These are phyloP conservation scores for Aspergillus sp. DNA, from an alignment of 2,329 filamentous ascomycete genomes.

Conservation along the genomic window DNA sequence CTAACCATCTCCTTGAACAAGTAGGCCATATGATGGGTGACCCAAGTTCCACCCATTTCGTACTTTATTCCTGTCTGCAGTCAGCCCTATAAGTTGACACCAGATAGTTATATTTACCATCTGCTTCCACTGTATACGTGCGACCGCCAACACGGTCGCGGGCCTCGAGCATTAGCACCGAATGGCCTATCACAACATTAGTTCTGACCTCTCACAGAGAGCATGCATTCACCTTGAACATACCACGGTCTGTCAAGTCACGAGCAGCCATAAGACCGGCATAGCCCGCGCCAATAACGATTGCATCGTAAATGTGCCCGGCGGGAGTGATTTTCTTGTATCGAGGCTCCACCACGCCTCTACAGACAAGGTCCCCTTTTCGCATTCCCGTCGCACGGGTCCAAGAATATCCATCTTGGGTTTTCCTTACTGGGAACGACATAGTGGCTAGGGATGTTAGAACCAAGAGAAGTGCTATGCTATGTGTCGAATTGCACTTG, in stretches of 20 bases:
- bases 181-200: background rate
- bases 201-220: background rate
- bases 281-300: slow-evolving; percentile 37
- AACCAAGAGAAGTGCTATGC: too few relatives aligned
- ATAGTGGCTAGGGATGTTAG: background rate
- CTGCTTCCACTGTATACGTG: slow-evolving; percentile 9
- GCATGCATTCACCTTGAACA: background rate
- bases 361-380: slow-evolving; percentile 2
- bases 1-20: slow-evolving; percentile 9
- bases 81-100: background rate
- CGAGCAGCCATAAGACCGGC: slow-evolving; percentile 34
- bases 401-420: slow-evolving; percentile 7
- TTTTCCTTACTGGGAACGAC: background rate
- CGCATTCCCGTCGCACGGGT: background rate
- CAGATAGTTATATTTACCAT: background rate
- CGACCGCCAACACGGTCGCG: slow-evolving; percentile 53
- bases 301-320: slow-evolving; percentile 20
- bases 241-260: slow-evolving; percentile 25
- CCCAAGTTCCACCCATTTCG: slow-evolving; percentile 13
- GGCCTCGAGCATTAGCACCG: slow-evolving; percentile 46
- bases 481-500: background rate
- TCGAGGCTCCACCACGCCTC: slow-evolving; percentile 6
- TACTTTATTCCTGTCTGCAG: background rate
- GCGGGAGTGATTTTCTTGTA: slow-evolving; percentile 1
- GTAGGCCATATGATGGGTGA: slow-evolving; percentile 10